phyloP scores from a whole-genome alignment of 179 eudicot species.

The Beta lomatogona region DNA sequence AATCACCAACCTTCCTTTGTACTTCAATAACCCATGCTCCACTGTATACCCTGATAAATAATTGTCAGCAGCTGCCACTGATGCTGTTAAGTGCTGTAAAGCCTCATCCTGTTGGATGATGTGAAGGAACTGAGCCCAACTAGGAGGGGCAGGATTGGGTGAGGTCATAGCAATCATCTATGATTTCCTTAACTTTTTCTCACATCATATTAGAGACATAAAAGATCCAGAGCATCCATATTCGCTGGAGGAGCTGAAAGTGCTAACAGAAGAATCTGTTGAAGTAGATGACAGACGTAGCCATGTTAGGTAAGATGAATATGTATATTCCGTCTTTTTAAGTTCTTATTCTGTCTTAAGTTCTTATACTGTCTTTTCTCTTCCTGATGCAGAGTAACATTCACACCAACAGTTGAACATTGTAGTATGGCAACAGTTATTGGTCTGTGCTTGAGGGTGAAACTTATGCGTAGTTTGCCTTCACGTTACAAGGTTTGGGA shows the following conservation, averaged over 20 bases:
- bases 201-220: constrained; percentile 83
- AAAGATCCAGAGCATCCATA: constrained; percentile 99
- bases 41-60: too few relatives aligned
- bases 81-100: too few relatives aligned
- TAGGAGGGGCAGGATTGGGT: too few relatives aligned
- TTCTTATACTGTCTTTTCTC: not conserved
- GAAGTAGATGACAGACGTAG: constrained; percentile 69
- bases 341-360: not conserved
- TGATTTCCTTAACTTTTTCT: constrained; percentile 40
- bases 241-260: constrained; percentile 91
- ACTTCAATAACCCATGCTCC: too few relatives aligned
- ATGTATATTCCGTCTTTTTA: not conserved
- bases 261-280: constrained; percentile 86
- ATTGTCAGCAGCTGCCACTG: too few relatives aligned
- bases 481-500: constrained; percentile 72
- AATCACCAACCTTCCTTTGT: too few relatives aligned
- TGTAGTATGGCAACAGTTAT: constrained; percentile 98
- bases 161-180: too few relatives aligned
- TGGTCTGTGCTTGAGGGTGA: constrained; percentile 90
- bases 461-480: constrained; percentile 82
- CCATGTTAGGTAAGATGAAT: constrained; percentile 53
- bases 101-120: too few relatives aligned
- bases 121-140: too few relatives aligned
- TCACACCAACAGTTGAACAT: constrained; percentile 95
- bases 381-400: constrained; percentile 62